Evolutionary conservation across 2,329 filamentous ascomycete genomes (phyloP).

Genomic region (Fusarium nygamai): DNA sequence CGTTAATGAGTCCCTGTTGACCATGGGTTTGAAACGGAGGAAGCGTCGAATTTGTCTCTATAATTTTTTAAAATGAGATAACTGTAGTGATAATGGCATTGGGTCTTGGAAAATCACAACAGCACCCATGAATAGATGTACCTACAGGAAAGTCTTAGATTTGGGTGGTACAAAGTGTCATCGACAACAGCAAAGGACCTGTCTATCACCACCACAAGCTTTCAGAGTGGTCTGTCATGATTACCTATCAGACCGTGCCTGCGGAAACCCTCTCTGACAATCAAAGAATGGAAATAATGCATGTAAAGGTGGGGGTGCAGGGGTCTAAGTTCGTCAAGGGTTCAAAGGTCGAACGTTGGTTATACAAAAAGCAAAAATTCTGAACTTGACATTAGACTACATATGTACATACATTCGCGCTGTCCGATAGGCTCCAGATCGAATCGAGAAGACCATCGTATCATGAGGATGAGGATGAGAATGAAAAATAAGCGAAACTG

Average conservation of each 20-base stretch:
- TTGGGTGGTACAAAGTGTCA: background rate
- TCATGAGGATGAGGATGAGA: background rate
- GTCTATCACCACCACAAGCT: background rate
- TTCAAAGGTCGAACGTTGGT: constrained; percentile 4
- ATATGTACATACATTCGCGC: background rate
- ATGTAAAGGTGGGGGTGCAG: constrained; percentile 14
- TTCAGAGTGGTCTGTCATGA: background rate
- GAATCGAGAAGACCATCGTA: background rate
- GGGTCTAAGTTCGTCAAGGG: constrained; percentile 16
- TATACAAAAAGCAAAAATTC: constrained; percentile 3
- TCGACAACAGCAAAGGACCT: background rate
- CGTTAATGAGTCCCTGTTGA: background rate
- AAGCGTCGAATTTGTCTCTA: background rate
- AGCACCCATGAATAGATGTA: background rate
- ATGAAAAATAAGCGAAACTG: background rate
- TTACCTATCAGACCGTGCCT: constrained; percentile 5
- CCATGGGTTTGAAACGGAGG: constrained; percentile 12
- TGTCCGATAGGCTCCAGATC: background rate
- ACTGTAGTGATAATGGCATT: background rate
- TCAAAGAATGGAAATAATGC: background rate
- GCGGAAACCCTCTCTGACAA: background rate
- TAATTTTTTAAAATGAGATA: constrained; percentile 1
- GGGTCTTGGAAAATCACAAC: background rate
- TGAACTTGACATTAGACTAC: background rate
- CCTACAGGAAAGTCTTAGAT: background rate